Conservation (phyloP, 208 protist species). For the Wallacemonas collosoma region DNA sequence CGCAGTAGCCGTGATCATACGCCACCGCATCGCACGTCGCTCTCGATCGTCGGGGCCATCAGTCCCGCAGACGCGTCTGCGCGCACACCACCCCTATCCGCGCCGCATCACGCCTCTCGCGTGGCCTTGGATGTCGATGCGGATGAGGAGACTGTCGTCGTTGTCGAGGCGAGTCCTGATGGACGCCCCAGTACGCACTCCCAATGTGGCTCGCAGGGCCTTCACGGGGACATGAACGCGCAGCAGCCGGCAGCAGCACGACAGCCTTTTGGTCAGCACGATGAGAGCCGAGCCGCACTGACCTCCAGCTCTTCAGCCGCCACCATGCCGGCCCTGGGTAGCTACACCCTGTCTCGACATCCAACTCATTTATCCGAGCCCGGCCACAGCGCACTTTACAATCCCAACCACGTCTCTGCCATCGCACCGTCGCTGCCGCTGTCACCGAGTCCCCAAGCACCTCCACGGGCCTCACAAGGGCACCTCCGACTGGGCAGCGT, state of each 20-base stretch:
- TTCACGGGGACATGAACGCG: background rate
- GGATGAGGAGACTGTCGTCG: background rate
- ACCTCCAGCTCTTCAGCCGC: background rate
- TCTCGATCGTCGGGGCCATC: background rate
- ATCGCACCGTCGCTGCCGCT: background rate
- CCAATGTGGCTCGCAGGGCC: background rate
- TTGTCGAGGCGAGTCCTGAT: background rate
- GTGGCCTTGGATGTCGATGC: background rate
- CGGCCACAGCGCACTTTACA: background rate
- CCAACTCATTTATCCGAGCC: background rate
- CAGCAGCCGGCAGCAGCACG: background rate
- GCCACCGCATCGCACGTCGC: background rate
- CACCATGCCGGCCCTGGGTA: background rate
- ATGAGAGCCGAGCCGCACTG: background rate
- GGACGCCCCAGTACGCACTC: background rate
- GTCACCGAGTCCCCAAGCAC: constrained; percentile 4
- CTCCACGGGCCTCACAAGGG: background rate
- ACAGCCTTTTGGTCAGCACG: background rate
- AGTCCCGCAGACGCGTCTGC: background rate
- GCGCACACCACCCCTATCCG: background rate
- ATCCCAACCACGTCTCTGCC: background rate
- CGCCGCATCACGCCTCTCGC: background rate
- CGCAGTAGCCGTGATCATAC: no score
- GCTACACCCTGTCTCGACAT: constrained; percentile 3
- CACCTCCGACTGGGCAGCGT: constrained; percentile 13